Evolutionary conservation across 768 basidiomycete species (phyloP).

Genomic region (Phaeotremella skinneri): DNA sequence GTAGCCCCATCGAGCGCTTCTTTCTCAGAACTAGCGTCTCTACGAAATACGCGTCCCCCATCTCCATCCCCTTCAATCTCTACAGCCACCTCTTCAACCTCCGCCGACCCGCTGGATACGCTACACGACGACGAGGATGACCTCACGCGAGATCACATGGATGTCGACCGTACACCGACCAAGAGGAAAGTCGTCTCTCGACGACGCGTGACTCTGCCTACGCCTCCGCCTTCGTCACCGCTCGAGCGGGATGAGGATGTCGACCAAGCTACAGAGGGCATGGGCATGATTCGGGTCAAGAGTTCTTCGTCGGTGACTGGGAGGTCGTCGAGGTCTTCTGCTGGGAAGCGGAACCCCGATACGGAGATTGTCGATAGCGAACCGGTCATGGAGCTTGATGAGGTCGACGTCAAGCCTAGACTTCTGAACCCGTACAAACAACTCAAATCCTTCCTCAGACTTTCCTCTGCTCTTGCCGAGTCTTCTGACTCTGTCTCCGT

Average conservation of each 20-base stretch:
- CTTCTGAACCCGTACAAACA: conserved; percentile 43
- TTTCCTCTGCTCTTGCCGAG: conserved; percentile 26
- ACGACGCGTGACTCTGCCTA: conserved; percentile 20
- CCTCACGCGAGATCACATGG: conserved; percentile 17
- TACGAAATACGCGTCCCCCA: conserved; percentile 16
- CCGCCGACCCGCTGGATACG: conserved; percentile 24
- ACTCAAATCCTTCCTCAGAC: conserved; percentile 44
- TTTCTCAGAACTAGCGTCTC: conserved; percentile 17
- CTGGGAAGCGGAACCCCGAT: neutral
- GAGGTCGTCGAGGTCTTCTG: neutral
- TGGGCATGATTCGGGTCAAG: conserved; percentile 38
- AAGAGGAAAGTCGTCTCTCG: conserved; percentile 5
- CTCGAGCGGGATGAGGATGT: conserved; percentile 18
- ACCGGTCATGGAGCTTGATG: conserved; percentile 1
- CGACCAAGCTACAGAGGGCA: conserved; percentile 24
- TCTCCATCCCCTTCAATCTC: conserved; percentile 35
- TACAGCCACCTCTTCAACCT: conserved; percentile 22
- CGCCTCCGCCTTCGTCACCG: conserved; percentile 38
- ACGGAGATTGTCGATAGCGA: conserved; percentile 1
- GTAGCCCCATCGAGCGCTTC: conserved; percentile 30
- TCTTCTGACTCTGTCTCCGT: conserved; percentile 8
- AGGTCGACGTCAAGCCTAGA: conserved; percentile 11
- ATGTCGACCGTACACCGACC: conserved; percentile 39
- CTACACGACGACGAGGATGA: conserved; percentile 13
- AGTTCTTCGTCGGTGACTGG: conserved; percentile 5